These are phyloP conservation scores for Lecanicillium sp. DNA, from an alignment of 2,329 filamentous ascomycete genomes.

Conservation along the genomic window DNA sequence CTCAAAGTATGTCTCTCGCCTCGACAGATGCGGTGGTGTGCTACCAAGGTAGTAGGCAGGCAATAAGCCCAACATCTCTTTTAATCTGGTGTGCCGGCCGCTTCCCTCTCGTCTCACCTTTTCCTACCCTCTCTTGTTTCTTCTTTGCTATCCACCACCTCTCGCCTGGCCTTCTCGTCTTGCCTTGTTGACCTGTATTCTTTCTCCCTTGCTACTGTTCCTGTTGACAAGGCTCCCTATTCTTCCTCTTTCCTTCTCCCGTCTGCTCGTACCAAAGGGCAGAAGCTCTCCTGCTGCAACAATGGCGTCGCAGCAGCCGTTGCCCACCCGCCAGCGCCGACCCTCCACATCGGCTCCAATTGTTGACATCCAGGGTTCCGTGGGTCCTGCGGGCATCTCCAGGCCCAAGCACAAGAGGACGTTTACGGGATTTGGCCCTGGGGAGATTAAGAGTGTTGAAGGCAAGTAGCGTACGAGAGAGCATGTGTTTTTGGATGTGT, in stretches of 20 bases:
- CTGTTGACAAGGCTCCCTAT: background rate
- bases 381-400: conserved; percentile 76
- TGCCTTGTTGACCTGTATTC: background rate
- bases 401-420: conserved; percentile 96
- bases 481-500: background rate
- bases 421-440: conserved; percentile 84
- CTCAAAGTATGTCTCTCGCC: too few relatives aligned
- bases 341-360: conserved; percentile 78
- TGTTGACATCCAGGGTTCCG: conserved; percentile 75
- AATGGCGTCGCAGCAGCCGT: conserved; percentile 26
- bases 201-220: background rate
- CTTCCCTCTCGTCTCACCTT: too few relatives aligned
- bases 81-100: too few relatives aligned
- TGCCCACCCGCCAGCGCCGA: conserved; percentile 63
- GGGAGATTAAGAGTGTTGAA: conserved; percentile 90
- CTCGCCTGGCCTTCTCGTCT: background rate
- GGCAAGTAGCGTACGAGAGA: conserved; percentile 43
- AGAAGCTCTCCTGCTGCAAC: too few relatives aligned
- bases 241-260: background rate
- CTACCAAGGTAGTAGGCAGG: too few relatives aligned
- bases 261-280: too few relatives aligned
- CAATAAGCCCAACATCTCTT: too few relatives aligned
- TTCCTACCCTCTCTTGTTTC: background rate
- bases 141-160: background rate
- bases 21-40: too few relatives aligned